A percentile compares a stretch with the other conserved stretches of the same genome.
These are phyloP conservation scores for Coniochaeta sp. DNA, from an alignment of 2,329 filamentous ascomycete species.

Conservation along the genomic window DNA sequence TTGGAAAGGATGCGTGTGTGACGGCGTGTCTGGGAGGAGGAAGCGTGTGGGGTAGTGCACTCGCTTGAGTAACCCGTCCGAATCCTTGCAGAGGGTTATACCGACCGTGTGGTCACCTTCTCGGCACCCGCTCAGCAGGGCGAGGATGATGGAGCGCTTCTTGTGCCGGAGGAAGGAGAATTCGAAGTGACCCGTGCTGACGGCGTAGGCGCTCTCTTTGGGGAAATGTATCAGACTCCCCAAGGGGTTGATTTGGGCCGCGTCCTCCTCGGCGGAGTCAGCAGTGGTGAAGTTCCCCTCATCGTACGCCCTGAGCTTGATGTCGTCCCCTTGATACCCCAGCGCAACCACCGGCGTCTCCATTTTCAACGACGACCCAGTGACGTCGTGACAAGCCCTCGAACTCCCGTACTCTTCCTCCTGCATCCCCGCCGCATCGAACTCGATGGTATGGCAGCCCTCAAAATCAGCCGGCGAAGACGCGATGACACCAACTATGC, in stretches of 20 bases:
- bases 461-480: not conserved
- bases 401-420: not conserved
- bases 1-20: not conserved
- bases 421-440: not conserved
- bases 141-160: not conserved
- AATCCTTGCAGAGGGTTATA: constrained; percentile 1
- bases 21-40: not conserved
- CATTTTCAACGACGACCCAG: not conserved
- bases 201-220: not conserved
- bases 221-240: constrained; percentile 1
- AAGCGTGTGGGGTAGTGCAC: constrained; percentile 4
- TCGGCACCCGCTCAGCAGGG: not conserved
- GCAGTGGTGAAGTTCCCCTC: not conserved
- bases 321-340: not conserved
- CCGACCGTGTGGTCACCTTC: not conserved
- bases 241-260: not conserved
- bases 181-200: not conserved
- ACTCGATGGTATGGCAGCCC: not conserved
- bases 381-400: not conserved
- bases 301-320: not conserved
- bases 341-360: not conserved
- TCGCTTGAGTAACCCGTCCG: not conserved
- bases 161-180: constrained; percentile 2
- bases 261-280: not conserved
- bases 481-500: not conserved